These are phyloP conservation scores for Cotoneaster glaucophyllus DNA, from an alignment of 306 rosid species.

Conservation along the genomic window DNA sequence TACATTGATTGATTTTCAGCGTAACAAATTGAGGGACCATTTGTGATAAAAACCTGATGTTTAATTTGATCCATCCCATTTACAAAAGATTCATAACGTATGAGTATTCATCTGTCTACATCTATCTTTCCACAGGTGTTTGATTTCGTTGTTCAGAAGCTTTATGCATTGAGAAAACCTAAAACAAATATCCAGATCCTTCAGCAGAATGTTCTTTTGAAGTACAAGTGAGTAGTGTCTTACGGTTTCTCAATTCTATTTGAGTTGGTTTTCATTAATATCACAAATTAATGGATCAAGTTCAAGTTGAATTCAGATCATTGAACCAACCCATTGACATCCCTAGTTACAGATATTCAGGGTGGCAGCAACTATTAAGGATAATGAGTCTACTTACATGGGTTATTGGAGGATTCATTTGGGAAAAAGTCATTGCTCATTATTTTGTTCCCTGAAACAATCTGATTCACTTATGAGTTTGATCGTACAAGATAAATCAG, in stretches of 20 bases:
- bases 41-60: too few relatives aligned
- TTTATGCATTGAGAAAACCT: conserved; percentile 87
- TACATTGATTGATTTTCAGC: too few relatives aligned
- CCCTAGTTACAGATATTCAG: not conserved
- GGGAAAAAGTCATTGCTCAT: not conserved
- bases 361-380: not conserved
- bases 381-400: not conserved
- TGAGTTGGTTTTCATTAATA: not conserved
- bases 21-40: too few relatives aligned
- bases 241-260: not conserved
- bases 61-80: not conserved
- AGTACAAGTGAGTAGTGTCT: conserved; percentile 76
- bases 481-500: not conserved
- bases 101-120: not conserved
- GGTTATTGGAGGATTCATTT: not conserved
- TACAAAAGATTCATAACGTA: not conserved
- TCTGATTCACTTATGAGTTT: not conserved
- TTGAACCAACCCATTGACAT: not conserved
- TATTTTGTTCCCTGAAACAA: not conserved
- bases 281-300: not conserved
- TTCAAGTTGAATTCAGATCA: not conserved
- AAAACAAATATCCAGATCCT: conserved; percentile 98
- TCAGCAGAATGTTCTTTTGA: conserved; percentile 91
- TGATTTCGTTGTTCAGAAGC: conserved; percentile 97
- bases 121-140: conserved; percentile 56